These are phyloP conservation scores for Aureoboletus auriporus DNA, from an alignment of 768 basidiomycete genomes.

Conservation along the genomic window DNA sequence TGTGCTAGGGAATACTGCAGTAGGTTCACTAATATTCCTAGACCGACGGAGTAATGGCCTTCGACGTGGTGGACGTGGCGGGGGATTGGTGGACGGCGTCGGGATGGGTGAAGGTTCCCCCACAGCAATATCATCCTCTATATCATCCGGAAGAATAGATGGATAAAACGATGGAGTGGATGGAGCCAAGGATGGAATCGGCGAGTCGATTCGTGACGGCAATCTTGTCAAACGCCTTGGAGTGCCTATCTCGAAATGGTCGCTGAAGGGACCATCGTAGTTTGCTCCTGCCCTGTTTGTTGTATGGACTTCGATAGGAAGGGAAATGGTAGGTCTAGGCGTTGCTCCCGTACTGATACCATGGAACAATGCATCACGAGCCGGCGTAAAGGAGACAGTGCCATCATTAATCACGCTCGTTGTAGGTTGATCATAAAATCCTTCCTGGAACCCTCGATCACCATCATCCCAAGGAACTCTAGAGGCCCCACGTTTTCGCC, in stretches of 20 bases:
- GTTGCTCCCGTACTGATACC: too few species aligned
- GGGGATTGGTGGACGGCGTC: slow-evolving; percentile 3
- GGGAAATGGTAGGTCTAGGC: too few species aligned
- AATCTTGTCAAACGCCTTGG: slow-evolving; percentile 11
- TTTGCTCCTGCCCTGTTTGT: background rate
- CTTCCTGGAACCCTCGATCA: slow-evolving; percentile 7
- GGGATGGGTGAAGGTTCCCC: background rate
- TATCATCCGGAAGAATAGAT: slow-evolving; percentile 34
- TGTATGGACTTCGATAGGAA: background rate
- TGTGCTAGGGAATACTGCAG: background rate
- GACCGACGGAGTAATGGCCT: slow-evolving; percentile 1
- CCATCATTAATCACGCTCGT: slow-evolving; percentile 12
- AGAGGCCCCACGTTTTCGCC: slow-evolving; percentile 33
- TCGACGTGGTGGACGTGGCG: slow-evolving; percentile 13
- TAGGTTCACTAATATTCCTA: background rate
- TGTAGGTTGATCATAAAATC: slow-evolving; percentile 37
- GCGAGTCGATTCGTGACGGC: slow-evolving; percentile 8
- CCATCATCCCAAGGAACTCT: slow-evolving; percentile 28
- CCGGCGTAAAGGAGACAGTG: background rate
- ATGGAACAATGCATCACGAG: too few species aligned
- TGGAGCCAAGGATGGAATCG: slow-evolving; percentile 30
- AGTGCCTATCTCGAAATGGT: slow-evolving; percentile 8
- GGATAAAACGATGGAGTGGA: slow-evolving; percentile 53
- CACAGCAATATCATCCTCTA: background rate
- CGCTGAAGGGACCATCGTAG: background rate